phyloP scores from a whole-genome alignment of 768 basidiomycete genomes.

The Termitomyces sp. region DNA sequence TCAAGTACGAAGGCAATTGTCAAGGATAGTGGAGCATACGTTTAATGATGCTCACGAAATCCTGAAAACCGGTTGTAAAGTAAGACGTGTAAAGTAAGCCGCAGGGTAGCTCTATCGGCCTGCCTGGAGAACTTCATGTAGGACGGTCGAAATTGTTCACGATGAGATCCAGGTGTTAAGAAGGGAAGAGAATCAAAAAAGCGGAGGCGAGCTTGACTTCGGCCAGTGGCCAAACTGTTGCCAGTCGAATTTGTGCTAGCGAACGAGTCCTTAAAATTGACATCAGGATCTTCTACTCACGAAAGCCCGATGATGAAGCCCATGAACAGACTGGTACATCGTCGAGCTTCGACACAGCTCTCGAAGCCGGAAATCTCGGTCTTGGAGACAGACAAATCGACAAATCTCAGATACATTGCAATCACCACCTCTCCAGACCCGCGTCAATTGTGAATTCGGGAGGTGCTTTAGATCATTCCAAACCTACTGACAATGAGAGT shows the following conservation, averaged over 20 bases:
- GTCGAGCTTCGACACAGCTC: no score
- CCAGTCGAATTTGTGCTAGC: conserved; percentile 45
- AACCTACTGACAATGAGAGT: no score
- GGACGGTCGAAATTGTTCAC: conserved; percentile 37
- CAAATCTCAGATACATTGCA: no score
- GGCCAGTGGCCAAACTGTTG: conserved; percentile 34
- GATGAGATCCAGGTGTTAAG: no score
- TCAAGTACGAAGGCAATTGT: conserved; percentile 39
- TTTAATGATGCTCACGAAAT: conserved; percentile 40
- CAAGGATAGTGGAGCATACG: conserved; percentile 39
- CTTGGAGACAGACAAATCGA: no score
- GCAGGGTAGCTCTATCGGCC: no score
- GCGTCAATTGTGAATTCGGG: no score
- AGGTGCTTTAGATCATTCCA: no score
- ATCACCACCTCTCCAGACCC: no score
- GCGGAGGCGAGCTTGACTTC: conserved; percentile 32
- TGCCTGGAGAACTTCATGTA: conserved; percentile 36
- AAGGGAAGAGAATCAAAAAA: neutral
- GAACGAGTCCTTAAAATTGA: conserved; percentile 54
- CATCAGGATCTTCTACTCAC: conserved; percentile 46
- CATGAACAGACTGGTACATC: no score
- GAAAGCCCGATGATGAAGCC: conserved; percentile 31
- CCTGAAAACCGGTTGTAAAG: conserved; percentile 8
- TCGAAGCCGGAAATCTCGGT: no score
- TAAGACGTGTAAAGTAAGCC: no score